Evolutionary conservation across 306 rosid species (phyloP).

Genomic region (Adenanthera pavonina): DNA sequence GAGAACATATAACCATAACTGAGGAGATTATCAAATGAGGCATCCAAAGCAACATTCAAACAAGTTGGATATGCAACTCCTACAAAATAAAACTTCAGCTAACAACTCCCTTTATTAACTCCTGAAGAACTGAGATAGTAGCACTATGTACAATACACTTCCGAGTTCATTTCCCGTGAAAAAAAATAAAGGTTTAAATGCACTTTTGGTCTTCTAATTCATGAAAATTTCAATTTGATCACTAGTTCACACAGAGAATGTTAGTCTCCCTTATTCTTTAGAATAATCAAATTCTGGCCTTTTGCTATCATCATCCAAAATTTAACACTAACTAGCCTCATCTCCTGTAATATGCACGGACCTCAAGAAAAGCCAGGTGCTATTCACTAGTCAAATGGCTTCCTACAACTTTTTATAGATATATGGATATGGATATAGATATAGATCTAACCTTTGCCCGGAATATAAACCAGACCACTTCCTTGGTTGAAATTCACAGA

Average conservation of each 20-base stretch:
- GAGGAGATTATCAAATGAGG: not conserved
- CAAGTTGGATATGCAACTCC: not conserved
- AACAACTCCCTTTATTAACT: not conserved
- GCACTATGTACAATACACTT: not conserved
- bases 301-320: not conserved
- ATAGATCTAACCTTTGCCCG: constrained; percentile 65
- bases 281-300: not conserved
- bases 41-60: constrained; percentile 24
- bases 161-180: not conserved
- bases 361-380: too few species aligned
- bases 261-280: not conserved
- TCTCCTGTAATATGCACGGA: too few species aligned
- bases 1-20: constrained; percentile 3
- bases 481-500: constrained; percentile 68
- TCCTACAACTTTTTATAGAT: too few species aligned
- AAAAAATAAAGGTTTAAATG: not conserved
- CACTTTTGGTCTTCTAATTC: not conserved
- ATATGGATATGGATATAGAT: too few species aligned
- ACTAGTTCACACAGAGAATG: not conserved
- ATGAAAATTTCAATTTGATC: not conserved
- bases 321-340: not conserved
- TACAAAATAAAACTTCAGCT: constrained; percentile 23
- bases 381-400: too few species aligned
- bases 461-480: constrained; percentile 64
- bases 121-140: not conserved